A percentile compares a stretch with the other conserved stretches of the same genome.
These are phyloP conservation scores for Citrullus mucosospermus DNA, from an alignment of 306 rosid genomes.

Conservation along the genomic window DNA sequence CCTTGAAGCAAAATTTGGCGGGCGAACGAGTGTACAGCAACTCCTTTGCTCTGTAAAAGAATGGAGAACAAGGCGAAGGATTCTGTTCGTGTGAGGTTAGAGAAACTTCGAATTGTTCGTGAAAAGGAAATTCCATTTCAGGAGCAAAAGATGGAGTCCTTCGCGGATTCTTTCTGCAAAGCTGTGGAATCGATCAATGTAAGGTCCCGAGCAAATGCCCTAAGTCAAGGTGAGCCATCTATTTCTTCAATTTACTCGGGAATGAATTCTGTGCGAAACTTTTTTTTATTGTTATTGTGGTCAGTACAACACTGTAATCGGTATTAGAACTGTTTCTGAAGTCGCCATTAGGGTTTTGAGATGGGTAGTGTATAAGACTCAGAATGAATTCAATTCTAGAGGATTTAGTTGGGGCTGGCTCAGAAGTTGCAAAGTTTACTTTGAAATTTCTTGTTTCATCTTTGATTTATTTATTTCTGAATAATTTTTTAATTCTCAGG, in stretches of 20 bases:
- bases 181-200: slow-evolving; percentile 28
- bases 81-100: slow-evolving; percentile 24
- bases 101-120: slow-evolving; percentile 28
- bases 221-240: slow-evolving; percentile 29
- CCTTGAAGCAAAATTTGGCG: slow-evolving; percentile 5
- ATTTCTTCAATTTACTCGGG: background rate
- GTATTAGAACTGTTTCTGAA: background rate
- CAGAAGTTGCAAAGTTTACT: background rate
- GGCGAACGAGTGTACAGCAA: slow-evolving; percentile 1
- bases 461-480: background rate
- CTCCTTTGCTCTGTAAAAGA: background rate
- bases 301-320: background rate
- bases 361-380: background rate
- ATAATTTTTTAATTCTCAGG: slow-evolving; percentile 20
- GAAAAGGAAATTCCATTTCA: slow-evolving; percentile 26
- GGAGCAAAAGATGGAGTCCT: slow-evolving; percentile 24
- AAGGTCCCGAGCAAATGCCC: slow-evolving; percentile 28
- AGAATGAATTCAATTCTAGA: background rate
- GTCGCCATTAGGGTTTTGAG: slow-evolving; percentile 27
- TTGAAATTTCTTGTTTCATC: background rate
- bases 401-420: background rate
- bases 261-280: background rate
- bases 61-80: slow-evolving; percentile 25
- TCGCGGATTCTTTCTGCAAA: slow-evolving; percentile 16
- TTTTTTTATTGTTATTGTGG: background rate